Evolutionary conservation across 805 yeast species (phyloP).

Genomic region (Helenozyma baotianmanensis): DNA sequence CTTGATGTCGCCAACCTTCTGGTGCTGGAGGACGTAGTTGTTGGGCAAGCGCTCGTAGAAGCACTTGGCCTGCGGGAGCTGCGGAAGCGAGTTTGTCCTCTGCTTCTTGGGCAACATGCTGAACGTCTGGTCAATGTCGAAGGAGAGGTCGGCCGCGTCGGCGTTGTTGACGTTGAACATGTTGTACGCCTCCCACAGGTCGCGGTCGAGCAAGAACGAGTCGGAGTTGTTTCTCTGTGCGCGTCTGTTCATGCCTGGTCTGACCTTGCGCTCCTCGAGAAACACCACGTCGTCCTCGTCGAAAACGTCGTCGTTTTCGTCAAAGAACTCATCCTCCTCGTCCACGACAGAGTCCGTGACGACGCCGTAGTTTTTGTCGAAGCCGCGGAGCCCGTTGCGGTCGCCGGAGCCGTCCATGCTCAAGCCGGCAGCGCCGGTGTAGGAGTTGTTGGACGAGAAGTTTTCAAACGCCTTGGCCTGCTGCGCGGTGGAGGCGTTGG

Average conservation of each 20-base stretch:
- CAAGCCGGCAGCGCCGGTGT: background rate
- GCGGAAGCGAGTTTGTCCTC: conserved; percentile 41
- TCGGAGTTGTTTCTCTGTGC: conserved; percentile 31
- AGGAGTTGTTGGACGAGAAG: conserved; percentile 1
- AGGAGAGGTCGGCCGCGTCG: conserved; percentile 2
- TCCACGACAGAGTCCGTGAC: conserved; percentile 15
- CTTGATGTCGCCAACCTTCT: conserved; percentile 37
- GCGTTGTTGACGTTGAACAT: conserved; percentile 38
- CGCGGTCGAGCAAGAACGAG: conserved; percentile 32
- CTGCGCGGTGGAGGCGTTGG: background rate
- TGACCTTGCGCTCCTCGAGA: conserved; percentile 29
- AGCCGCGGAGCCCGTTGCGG: background rate
- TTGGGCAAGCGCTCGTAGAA: conserved; percentile 36
- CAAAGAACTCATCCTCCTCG: conserved; percentile 17
- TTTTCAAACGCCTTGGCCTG: conserved; percentile 2
- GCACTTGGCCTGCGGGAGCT: conserved; percentile 41
- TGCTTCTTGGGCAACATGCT: conserved; percentile 24
- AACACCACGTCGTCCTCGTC: conserved; percentile 32
- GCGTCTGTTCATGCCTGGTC: conserved; percentile 7
- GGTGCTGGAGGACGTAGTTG: conserved; percentile 31
- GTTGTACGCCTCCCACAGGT: conserved; percentile 39
- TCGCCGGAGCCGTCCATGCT: no score
- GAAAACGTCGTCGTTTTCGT: conserved; percentile 14
- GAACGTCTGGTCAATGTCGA: conserved; percentile 2
- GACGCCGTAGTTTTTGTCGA: no score